Base-by-base conservation (phyloP, 768 basidiomycete genomes). In the Obba rivulosa region DNA sequence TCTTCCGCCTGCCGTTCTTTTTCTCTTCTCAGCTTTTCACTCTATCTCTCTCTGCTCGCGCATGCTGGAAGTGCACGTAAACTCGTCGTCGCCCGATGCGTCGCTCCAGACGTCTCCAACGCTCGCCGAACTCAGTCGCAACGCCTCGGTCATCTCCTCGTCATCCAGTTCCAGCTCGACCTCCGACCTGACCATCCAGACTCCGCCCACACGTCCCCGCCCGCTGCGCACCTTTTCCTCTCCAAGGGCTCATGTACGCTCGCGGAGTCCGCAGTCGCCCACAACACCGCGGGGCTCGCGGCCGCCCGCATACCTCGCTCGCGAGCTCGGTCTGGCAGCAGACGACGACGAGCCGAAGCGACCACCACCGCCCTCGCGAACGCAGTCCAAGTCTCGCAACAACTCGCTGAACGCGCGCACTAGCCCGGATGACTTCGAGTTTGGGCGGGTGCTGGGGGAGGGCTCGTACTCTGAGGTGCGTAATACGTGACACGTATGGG, bases 401-500 rank as follows among this genome's bases (percentile, higher is more conserved):
- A 72, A 68, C 45, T 76, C 75, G 22, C 69, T 71, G 4, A 75
- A 72, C 56, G 70, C 67, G 20, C 67, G 74, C 40, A 51, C 68
- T 24, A 69, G 73, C 1, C 70, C 76, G 0, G 76, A 80, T 41
- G 87, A 90, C 65, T 89, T 89, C 59, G 75, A 79, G 48, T 85
- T 90, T 57, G 82, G 83, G 3, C 72, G 79, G 25, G 75, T 79
- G n/a, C 72, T 91, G 2, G 88, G 88, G 17, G 85, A 88, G 61
- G 89, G 89, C 17, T 86, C 86, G 9, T 92, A 88, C 62, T 89
- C 87, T 18, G 85, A 83, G 7, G 89, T 87, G 62, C 59, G 81
- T 74, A 4, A 34, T 11, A 24, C 13, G 23, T 34, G 35, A 21
- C 17, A 18, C 23, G 17, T 41, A 21, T 34, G 24, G 31, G n/a